Base-by-base conservation (phyloP, 192 early-diverging fungal species). In the Obelidium mucronatum region DNA sequence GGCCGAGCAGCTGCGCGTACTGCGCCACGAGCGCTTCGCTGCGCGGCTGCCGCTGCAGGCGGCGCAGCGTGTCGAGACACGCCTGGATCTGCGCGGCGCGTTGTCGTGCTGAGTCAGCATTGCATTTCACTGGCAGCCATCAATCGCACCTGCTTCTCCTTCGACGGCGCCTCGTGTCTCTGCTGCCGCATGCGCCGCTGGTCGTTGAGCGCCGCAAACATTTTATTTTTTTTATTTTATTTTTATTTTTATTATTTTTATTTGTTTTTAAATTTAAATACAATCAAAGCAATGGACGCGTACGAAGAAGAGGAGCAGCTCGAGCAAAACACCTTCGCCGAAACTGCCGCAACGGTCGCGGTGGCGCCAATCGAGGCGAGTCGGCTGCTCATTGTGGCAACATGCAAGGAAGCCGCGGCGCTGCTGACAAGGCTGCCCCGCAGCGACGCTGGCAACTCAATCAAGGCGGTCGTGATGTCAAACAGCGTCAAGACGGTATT, bases 1-100 rank as follows among this genome's bases (percentile, higher is more conserved):
- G 42, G 24, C 1, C 2, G n/a, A 67, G 44, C 26, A 67, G 66
- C 66, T 19, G 42, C 24, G 8, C 19, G 66, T 67, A 67, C 37
- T 15, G 15, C 66, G 28, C 11, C 19, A 36, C 37, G 22, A 44
- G 40, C 51, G 48, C 6, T 51, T 11, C 31, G 37, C 3, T 17
- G 17, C 8, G 66, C 40, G 42, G 66, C 11, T 19, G 37, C 17
- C 34, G 34, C 31, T 51, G 66, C 17, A 52, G 17, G 17, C 66
- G 66, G 24, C 66, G 37, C 26, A 51, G 51, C 19, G 40, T 6
- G 17, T 67, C 66, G 8, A 67, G 42, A 22, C 48, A 51, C 48
- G 8, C 11, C 48, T 51, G 48, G 11, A 51, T 22, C 48, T 51
- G 48, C 22, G 8, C 22, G 48, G 22, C 22, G 48, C 48, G 48